Evolutionary conservation across 305 asterid genomes (phyloP).

Genomic region (Fraxinus greggii): DNA sequence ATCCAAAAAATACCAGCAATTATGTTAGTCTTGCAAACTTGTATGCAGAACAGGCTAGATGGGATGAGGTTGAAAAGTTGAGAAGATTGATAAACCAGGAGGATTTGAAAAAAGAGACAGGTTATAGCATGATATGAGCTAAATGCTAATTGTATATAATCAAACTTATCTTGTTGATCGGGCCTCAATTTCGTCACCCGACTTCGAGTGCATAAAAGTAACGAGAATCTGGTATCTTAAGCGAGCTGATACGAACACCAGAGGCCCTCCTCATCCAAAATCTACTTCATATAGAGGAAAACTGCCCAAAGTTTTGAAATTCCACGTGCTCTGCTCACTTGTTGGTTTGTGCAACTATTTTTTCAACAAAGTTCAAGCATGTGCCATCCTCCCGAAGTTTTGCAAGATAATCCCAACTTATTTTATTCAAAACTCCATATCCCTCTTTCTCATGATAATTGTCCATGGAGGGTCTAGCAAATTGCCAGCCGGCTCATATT

Average conservation of each 20-base stretch:
- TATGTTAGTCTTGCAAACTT: slow-evolving; percentile 58
- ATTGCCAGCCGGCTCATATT: neutral
- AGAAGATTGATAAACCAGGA: slow-evolving; percentile 44
- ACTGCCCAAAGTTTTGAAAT: neutral
- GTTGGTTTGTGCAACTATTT: neutral
- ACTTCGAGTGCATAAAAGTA: neutral
- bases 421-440: neutral
- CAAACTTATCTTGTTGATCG: neutral
- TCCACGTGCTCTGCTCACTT: neutral
- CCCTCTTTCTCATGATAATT: neutral
- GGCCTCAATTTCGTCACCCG: neutral
- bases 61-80: slow-evolving; percentile 70
- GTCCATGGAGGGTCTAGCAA: neutral
- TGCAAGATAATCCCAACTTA: neutral
- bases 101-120: slow-evolving; percentile 53
- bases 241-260: neutral
- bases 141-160: neutral
- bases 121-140: slow-evolving; percentile 50
- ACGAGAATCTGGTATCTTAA: neutral
- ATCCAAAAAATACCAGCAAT: slow-evolving; percentile 51
- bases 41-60: slow-evolving; percentile 70
- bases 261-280: neutral
- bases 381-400: neutral
- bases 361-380: neutral
- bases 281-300: neutral